Base-by-base conservation (phyloP, 306 rosid species). In the Malus fusca region DNA sequence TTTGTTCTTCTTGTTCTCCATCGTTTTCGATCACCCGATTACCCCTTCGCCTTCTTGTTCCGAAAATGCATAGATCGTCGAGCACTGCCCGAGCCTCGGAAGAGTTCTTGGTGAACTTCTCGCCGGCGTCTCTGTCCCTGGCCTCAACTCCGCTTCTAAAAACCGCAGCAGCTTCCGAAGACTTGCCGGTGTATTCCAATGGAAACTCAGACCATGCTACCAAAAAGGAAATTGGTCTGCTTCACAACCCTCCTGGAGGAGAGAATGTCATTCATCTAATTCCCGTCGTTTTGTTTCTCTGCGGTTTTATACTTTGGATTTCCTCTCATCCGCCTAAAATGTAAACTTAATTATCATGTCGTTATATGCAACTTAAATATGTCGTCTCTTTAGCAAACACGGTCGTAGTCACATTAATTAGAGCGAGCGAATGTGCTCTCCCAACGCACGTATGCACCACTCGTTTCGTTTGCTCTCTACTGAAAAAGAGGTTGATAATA, bases 281-380 rank as follows among this genome's bases (percentile, higher is more conserved):
- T 46, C 97, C 97, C 28, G 13, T 92, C 22, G 66, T 89, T 46
- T 79, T 95, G 59, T 4, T 89, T 78, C 78, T 92, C 30, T 92
- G 90, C 78, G 92, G 77, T 83, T 88, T 95, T 0, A 42, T 87
- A 74, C 97, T 95, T 66, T 92, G 96, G 96, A 75, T 92, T 77
- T 89, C 86, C 87, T 92, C 98, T 52, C 72, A 53, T 69, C 59
- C 59, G 4, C 70, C 58, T 79, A 26, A 48, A 26, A 21, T 58
- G 46, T 65, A 61, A 44, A 52, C 46, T 6, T 59, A 9, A 63
- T 15, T 11, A 52, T 81, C 44, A 40, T 17, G 58, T 1, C 5
- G 4, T 56, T 56, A 2, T 15, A 15, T 15, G 70, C 19, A 21
- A 66, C 70, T 26, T 31, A 19, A 31, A 30, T 30, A 17, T 63